A percentile compares a stretch with the other conserved stretches of the same genome.
These are phyloP conservation scores for Cardamine chenopodiifolia DNA, from an alignment of 345 rosid species.

Conservation along the genomic window DNA sequence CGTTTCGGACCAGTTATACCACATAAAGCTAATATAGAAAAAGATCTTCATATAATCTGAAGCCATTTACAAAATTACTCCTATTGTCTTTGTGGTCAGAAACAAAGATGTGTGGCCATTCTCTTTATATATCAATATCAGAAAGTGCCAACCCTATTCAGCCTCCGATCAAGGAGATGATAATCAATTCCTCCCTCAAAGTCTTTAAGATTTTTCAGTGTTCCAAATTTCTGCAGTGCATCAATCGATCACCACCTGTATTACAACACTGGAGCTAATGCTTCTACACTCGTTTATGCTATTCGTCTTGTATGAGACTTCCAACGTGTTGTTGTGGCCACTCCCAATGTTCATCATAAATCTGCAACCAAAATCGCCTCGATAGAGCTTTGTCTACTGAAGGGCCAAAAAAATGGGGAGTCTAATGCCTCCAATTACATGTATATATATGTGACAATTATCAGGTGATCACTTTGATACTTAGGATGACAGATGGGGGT, in stretches of 20 bases:
- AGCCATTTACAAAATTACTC: slow-evolving; percentile 5
- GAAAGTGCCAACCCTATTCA: background rate
- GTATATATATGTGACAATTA: no score
- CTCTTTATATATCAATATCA: background rate
- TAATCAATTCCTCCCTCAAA: background rate
- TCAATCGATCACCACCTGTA: background rate
- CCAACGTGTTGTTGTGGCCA: background rate
- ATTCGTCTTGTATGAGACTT: background rate
- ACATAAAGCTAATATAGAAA: background rate
- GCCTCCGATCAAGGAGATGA: slow-evolving; percentile 7
- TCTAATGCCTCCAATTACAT: no score
- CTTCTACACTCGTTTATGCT: background rate
- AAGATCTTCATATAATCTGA: background rate
- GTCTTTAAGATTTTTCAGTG: background rate
- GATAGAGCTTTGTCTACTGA: no score
- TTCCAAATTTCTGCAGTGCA: background rate
- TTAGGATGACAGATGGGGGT: no score
- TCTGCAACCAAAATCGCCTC: background rate
- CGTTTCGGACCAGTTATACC: background rate
- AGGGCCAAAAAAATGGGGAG: no score
- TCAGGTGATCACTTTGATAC: no score
- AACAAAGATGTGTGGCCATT: slow-evolving; percentile 1
- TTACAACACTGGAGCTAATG: slow-evolving; percentile 11
- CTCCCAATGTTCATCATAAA: background rate
- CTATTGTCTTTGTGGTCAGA: background rate